phyloP scores from a whole-genome alignment of 192 early-diverging fungal genomes.

The Spizellomyces punctatus region DNA sequence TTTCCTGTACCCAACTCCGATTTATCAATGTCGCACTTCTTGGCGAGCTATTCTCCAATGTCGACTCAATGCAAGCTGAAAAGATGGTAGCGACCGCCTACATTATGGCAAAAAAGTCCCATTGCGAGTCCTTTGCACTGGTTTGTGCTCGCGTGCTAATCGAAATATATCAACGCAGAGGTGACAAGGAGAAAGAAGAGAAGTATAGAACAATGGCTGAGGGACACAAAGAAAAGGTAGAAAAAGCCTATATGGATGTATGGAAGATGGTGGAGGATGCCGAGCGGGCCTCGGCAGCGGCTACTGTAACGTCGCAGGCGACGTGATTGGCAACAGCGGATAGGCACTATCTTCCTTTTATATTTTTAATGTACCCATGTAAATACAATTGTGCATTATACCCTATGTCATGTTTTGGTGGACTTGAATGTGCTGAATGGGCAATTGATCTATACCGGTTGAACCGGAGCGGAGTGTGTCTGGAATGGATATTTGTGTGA shows the following conservation, averaged over 20 bases:
- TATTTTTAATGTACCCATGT: no score
- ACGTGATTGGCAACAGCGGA: no score
- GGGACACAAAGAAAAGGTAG: neutral
- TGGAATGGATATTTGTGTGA: neutral
- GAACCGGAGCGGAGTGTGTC: neutral
- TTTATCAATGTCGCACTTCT: constrained; percentile 13
- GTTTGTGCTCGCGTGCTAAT: constrained; percentile 8
- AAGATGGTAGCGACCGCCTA: constrained; percentile 18
- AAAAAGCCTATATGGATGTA: neutral
- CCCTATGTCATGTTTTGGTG: constrained; percentile 11
- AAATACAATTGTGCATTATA: no score
- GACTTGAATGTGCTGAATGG: constrained; percentile 12
- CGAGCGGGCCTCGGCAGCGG: no score
- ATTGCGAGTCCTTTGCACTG: constrained; percentile 15
- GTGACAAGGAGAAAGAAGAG: neutral
- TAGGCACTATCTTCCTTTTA: no score
- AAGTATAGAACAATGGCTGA: neutral
- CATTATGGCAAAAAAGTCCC: constrained; percentile 21
- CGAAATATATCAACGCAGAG: neutral
- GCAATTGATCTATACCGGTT: neutral
- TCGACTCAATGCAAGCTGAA: constrained; percentile 19
- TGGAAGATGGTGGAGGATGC: no score
- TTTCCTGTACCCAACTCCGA: constrained; percentile 14
- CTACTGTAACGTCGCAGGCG: no score
- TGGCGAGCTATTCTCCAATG: constrained; percentile 11